Base-by-base conservation (phyloP, 345 rosid genomes). In the Gossypium anomalum region DNA sequence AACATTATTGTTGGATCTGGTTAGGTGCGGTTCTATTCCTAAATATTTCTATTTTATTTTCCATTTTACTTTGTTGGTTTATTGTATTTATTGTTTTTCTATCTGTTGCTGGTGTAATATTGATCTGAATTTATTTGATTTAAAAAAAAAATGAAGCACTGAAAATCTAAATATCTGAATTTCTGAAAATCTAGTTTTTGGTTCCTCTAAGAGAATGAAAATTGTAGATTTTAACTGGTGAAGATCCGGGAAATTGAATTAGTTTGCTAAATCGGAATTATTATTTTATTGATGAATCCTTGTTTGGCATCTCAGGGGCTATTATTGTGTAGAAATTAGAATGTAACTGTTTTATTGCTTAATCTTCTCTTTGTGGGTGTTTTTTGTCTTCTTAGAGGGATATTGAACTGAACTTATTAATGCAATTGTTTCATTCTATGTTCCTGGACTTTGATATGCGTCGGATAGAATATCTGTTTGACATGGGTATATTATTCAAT, bases 1-100 rank as follows among this genome's bases (percentile, higher is more conserved):
- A 85, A 85, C 82, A 85, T 85, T 70, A 85, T 85, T 77, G 87
- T 85, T 43, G 87, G 87, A 25, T 78, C 87, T 23, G 55, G 80
- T 67, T 84, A 84, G 83, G 83, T 84, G 57, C 63, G 44, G 64
- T 20, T 41, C 49, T 10, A 9, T 34, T 71, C 19, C 51, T 11
- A n/a, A 34, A 49, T 13, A 2, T 71, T 55, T 34, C 25, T 71
- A 12, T 56, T 41, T 1, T 41, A 10, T 52, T 34, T 70, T 52
- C 7, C 71, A 22, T 67, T 17, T 45, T 67, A 12, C 22, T 67
- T 67, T 45, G 53, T 13, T 56, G 55, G 17, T 45, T 45, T 45
- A 22, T 14, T 13, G 11, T 20, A 8, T 7, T 23, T 10, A n/a
- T 64, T 64, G 4, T 2, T 9, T 9, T 2, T 15, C 7, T 34